Evolutionary conservation across 768 basidiomycete genomes (phyloP).

Genomic region (Amyloporia xantha): DNA sequence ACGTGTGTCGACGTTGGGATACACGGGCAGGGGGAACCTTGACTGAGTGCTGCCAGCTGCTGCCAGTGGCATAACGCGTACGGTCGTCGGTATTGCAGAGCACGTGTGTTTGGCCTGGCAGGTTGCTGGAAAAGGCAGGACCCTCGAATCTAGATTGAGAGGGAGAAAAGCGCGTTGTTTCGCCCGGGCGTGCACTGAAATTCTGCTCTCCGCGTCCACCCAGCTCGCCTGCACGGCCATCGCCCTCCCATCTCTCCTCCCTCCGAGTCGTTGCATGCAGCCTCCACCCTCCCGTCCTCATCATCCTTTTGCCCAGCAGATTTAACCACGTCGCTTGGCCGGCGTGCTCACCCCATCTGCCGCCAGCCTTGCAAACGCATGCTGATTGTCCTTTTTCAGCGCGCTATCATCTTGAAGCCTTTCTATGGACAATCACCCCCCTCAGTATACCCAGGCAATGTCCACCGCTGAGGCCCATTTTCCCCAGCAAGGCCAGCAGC

Average conservation of each 20-base stretch:
- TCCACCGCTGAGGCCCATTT: constrained; percentile 26
- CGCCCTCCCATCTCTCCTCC: background rate
- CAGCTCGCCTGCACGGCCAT: background rate
- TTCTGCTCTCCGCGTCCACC: background rate
- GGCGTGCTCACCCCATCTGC: background rate
- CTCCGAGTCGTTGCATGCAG: background rate
- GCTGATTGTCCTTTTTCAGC: background rate
- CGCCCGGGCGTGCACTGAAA: background rate
- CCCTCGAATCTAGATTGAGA: constrained; percentile 1
- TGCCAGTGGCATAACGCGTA: too few species aligned
- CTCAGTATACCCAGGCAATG: constrained; percentile 15
- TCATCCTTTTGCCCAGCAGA: background rate
- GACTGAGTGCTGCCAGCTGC: too few species aligned
- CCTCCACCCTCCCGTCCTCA: background rate
- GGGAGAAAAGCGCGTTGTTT: background rate
- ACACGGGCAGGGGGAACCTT: too few species aligned
- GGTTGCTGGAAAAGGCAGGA: background rate
- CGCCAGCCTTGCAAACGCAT: background rate
- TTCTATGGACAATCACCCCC: constrained; percentile 20
- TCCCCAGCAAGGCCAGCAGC: constrained; percentile 27
- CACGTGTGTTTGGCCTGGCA: background rate
- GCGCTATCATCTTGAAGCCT: background rate
- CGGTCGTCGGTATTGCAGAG: too few species aligned
- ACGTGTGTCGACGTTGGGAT: background rate
- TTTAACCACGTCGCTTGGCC: too few species aligned